phyloP scores from a whole-genome alignment of 192 early-diverging fungal species.

The Rhizophagus clarus region DNA sequence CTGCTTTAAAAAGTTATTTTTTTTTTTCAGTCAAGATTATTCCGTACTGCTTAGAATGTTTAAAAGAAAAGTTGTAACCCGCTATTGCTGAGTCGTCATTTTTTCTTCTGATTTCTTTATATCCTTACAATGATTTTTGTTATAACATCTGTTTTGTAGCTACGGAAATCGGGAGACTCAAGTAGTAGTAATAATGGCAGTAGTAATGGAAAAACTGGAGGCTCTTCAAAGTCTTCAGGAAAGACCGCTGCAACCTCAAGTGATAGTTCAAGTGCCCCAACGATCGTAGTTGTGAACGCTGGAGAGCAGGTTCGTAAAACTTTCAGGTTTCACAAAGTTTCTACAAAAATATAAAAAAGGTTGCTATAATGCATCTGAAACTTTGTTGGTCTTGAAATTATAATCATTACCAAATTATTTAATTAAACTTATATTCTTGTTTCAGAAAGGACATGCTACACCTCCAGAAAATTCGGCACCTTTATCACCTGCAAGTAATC shows the following conservation, averaged over 20 bases:
- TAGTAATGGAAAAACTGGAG: conserved; percentile 30
- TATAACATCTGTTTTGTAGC: conserved; percentile 7
- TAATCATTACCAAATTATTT: neutral
- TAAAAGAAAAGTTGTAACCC: conserved; percentile 21
- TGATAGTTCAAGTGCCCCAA: neutral
- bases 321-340: conserved; percentile 6
- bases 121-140: neutral
- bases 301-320: conserved; percentile 24
- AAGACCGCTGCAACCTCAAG: conserved; percentile 10
- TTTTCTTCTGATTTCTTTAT: neutral
- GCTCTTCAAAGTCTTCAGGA: conserved; percentile 22
- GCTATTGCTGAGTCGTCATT: neutral
- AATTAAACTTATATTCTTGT: neutral
- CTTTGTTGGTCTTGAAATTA: neutral
- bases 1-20: neutral
- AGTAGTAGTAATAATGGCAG: conserved; percentile 5
- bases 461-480: conserved; percentile 10
- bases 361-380: conserved; percentile 1
- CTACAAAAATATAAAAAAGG: neutral
- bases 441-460: neutral
- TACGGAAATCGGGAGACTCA: conserved; percentile 28
- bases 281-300: conserved; percentile 28
- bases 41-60: neutral
- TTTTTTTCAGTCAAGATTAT: neutral
- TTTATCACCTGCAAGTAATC: conserved; percentile 22